A percentile compares a stretch with the other conserved stretches of the same genome.
Conservation (phyloP, 1,284 basidiomycete species). For the Trichosporon asahii region DNA sequence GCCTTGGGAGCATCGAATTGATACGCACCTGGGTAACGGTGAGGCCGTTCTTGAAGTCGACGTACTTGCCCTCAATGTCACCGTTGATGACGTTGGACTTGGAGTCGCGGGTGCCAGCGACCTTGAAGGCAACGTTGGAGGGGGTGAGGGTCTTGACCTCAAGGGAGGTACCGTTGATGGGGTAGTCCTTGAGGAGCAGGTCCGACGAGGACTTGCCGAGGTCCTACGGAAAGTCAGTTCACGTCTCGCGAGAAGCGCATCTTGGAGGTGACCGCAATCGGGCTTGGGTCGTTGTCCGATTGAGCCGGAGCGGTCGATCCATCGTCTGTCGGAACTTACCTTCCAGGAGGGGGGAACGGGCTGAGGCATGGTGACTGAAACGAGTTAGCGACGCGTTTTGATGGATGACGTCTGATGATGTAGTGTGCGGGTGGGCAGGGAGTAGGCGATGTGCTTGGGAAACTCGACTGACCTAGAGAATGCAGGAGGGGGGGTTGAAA, state of each 20-base stretch:
- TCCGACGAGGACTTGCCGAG: slow-evolving; percentile 97
- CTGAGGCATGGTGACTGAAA: slow-evolving; percentile 63
- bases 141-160: slow-evolving; percentile 96
- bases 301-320: background rate
- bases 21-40: slow-evolving; percentile 69
- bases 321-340: slow-evolving; percentile 53
- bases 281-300: background rate
- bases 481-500: background rate
- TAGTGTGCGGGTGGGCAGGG: background rate
- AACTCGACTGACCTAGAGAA: background rate
- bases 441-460: background rate
- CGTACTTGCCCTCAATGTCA: slow-evolving; percentile 88
- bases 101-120: slow-evolving; percentile 70
- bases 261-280: background rate
- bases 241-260: background rate
- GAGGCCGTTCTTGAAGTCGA: slow-evolving; percentile 82
- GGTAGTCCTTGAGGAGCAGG: slow-evolving; percentile 90
- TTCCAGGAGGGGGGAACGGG: slow-evolving; percentile 92
- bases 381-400: slow-evolving; percentile 9
- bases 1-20: background rate
- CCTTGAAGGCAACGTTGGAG: slow-evolving; percentile 82
- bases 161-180: slow-evolving; percentile 69
- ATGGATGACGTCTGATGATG: background rate
- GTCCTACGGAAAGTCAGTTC: slow-evolving; percentile 58
- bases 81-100: slow-evolving; percentile 70